Percentiles rank a stretch among this genome's conserved stretches.
phyloP scores from a whole-genome alignment of 1,284 basidiomycete genomes.

The Trichosporon inkin region DNA sequence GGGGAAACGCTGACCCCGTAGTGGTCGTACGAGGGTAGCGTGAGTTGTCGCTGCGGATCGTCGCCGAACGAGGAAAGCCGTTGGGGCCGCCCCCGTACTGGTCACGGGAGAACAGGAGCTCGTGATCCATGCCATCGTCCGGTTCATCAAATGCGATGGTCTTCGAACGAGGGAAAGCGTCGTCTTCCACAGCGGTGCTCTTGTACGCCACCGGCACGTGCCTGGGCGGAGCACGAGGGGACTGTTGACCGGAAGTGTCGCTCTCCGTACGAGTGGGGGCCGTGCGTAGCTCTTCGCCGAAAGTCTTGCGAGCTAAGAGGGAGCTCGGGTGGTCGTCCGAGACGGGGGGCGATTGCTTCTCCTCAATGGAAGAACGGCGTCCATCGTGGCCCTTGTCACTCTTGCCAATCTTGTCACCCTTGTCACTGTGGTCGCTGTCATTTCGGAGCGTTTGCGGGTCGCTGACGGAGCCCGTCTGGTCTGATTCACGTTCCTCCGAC shows the following conservation, averaged over 20 bases:
- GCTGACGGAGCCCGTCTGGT: not conserved
- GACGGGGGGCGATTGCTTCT: not conserved
- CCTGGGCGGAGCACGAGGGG: not conserved
- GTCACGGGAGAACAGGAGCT: conserved; percentile 16
- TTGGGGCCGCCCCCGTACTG: conserved; percentile 27
- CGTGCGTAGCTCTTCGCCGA: not conserved
- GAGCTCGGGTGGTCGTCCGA: not conserved
- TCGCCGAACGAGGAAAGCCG: conserved; percentile 42
- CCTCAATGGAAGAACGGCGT: not conserved
- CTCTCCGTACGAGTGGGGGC: not conserved
- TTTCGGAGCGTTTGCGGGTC: not conserved
- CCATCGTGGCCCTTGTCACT: no score
- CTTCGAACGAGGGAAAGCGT: conserved; percentile 55
- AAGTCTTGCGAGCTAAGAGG: not conserved
- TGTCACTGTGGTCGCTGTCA: not conserved
- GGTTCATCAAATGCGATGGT: conserved; percentile 58
- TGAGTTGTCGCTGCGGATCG: conserved; percentile 32
- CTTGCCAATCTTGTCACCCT: not conserved
- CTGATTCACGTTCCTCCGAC: not conserved
- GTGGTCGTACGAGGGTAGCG: conserved; percentile 31
- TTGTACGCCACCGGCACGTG: not conserved
- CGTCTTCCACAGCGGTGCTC: conserved; percentile 11
- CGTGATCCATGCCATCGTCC: conserved; percentile 29
- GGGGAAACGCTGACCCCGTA: conserved; percentile 35
- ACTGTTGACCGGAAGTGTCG: not conserved